Evolutionary conservation across 1,139 yeast genomes (phyloP).

Genomic region (Eremothecium gossypii): DNA sequence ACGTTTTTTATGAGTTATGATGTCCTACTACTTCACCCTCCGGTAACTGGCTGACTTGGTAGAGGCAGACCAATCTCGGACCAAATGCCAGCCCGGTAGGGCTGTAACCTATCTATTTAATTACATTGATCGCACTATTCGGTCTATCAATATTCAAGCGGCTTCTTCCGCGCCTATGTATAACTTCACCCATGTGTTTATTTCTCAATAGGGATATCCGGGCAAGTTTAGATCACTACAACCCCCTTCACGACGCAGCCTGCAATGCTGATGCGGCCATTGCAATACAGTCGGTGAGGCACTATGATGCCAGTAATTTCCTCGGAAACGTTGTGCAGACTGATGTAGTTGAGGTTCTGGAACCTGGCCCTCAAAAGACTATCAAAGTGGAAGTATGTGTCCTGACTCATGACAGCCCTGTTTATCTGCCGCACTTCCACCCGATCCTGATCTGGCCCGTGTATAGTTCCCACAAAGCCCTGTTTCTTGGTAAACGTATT

Average conservation of each 20-base stretch:
- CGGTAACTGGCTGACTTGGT: too few relatives aligned
- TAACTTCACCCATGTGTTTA: too few relatives aligned
- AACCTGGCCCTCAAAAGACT: not conserved
- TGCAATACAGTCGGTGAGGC: constrained; percentile 16
- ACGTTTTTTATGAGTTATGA: not conserved
- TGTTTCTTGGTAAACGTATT: too few relatives aligned
- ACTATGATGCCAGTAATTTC: constrained; percentile 13
- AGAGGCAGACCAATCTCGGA: too few relatives aligned
- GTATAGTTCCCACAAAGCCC: too few relatives aligned
- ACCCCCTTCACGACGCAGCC: not conserved
- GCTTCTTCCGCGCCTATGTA: too few relatives aligned
- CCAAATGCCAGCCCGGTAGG: too few relatives aligned
- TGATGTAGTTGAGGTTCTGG: constrained; percentile 12
- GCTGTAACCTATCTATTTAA: too few relatives aligned
- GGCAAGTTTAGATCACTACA: not conserved
- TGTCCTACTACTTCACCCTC: not conserved
- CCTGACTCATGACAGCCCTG: not conserved
- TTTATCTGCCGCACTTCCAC: not conserved
- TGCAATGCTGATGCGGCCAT: constrained; percentile 10
- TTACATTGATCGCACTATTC: too few relatives aligned
- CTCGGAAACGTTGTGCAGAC: constrained; percentile 11
- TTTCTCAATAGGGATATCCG: too few relatives aligned
- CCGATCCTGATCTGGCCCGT: too few relatives aligned
- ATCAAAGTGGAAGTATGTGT: not conserved
- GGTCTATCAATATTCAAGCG: too few relatives aligned